Base-by-base conservation (phyloP, 768 basidiomycete species). In the Candolleomyces eurysporus region DNA sequence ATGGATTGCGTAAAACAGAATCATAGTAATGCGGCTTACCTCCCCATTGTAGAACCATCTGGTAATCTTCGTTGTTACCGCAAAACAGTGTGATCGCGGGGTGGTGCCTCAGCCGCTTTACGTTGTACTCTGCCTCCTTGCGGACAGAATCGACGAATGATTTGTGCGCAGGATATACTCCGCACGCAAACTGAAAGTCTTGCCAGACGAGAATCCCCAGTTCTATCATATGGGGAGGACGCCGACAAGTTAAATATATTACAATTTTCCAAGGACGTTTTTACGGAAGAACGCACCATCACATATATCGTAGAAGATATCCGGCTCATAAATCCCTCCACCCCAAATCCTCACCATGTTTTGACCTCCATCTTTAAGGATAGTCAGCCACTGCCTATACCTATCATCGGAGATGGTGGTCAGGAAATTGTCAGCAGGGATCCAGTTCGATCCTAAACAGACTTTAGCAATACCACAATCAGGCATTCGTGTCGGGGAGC, bases 331-430 rank as follows among this genome's bases (percentile, higher is more conserved):
- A 39, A 93, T 78, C 0, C 94, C 94, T 9, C 94, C 94, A 36
- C 91, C 94, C 94, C 94, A 96, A 9, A 95, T 79, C 16, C 94
- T 84, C 22, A 95, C 79, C 92, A 94, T 94, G 69, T 91, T 94
- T 73, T 96, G 94, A 67, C 94, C 93, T 2, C 94, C 94, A 58
- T 90, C 83, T 9, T 89, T 82, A 50, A 94, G 75, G 10, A 96
- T 80, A 43, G 88, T 85, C 10, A 96, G 80, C 93, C 91, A 94
- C 1, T 78, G 76, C 19, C 86, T 80, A 66, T 94, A 95, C 26
- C 86, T 72, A 50, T 78, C 73, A 4, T 73, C 68, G 4, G 73
- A 67, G 42, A 82, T 72, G 3, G 80, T 86, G 0, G 93, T 94
- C 21, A 94, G 73, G 75, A 96, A 90, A 39, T 86, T 89, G 71